A percentile compares a stretch with the other conserved stretches of the same genome.
phyloP scores from a whole-genome alignment of 371 early-diverging fungal genomes.

The Lichtheimia ramosa region DNA sequence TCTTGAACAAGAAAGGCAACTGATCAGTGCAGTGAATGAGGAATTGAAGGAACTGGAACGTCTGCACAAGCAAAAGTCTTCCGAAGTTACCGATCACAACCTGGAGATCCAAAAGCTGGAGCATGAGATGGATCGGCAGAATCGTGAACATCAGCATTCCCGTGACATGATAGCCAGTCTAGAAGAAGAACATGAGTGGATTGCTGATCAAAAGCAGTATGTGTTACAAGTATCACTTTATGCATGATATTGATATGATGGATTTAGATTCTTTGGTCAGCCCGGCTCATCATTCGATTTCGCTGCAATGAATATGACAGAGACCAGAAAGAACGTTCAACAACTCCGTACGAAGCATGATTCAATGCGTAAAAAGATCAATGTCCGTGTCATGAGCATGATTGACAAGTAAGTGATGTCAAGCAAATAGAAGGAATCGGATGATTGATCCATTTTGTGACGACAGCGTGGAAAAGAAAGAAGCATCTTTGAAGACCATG shows the following conservation, averaged over 20 bases:
- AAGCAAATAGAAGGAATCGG: too few species aligned
- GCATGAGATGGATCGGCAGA: conserved; percentile 71
- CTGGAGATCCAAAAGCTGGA: conserved; percentile 70
- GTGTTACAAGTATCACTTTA: conserved; percentile 6
- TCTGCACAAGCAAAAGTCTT: conserved; percentile 61
- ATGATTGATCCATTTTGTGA: too few species aligned
- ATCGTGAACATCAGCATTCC: conserved; percentile 64
- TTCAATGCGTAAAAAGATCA: conserved; percentile 82
- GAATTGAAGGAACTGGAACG: conserved; percentile 61
- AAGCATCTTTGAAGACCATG: conserved; percentile 81
- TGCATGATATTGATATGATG: neutral
- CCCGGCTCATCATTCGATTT: conserved; percentile 83
- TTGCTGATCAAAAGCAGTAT: conserved; percentile 82
- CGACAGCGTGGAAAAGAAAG: conserved; percentile 92
- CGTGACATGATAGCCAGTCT: conserved; percentile 52
- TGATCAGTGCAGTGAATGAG: conserved; percentile 36
- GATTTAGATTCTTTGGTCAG: conserved; percentile 71
- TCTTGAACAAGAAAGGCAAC: conserved; percentile 26
- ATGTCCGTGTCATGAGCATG: conserved; percentile 93
- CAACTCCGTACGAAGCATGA: conserved; percentile 76
- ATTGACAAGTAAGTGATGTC: conserved; percentile 74
- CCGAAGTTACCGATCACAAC: conserved; percentile 59
- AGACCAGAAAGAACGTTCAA: conserved; percentile 68
- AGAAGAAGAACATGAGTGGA: conserved; percentile 81
- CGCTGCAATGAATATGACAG: conserved; percentile 63